Conservation (phyloP, 805 yeast genomes). For the Teunomyces tritomae region DNA sequence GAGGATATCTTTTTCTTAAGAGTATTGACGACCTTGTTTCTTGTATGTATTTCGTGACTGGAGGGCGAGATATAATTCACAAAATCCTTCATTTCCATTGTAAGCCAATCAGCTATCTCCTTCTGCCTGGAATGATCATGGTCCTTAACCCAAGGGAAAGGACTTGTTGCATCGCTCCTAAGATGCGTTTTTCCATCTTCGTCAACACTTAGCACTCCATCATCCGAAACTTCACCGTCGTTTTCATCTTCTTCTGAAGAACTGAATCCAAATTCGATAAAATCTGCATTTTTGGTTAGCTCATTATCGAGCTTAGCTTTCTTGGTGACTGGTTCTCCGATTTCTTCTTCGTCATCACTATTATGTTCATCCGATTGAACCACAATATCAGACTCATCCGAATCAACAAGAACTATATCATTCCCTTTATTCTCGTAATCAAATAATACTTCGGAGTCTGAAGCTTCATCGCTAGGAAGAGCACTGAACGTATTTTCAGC, state of each 20-base stretch:
- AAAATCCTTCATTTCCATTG: conserved; percentile 81
- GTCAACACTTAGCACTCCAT: conserved; percentile 24
- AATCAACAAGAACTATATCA: conserved; percentile 32
- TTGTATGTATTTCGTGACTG: conserved; percentile 59
- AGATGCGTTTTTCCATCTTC: conserved; percentile 13
- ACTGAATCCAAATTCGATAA: conserved; percentile 53
- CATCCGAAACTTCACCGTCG: conserved; percentile 27
- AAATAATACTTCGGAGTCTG: conserved; percentile 25
- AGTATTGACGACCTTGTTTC: conserved; percentile 63
- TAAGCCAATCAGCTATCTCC: conserved; percentile 84
- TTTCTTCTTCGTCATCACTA: conserved; percentile 6
- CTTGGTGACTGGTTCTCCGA: conserved; percentile 7
- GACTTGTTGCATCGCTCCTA: conserved; percentile 24
- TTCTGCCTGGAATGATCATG: conserved; percentile 74
- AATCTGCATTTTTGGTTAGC: conserved; percentile 47
- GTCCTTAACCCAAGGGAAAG: conserved; percentile 74
- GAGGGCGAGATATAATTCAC: conserved; percentile 85
- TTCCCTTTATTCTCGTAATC: conserved; percentile 13
- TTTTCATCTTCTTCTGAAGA: conserved; percentile 39
- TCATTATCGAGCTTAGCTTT: conserved; percentile 27
- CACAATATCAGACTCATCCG: conserved; percentile 21
- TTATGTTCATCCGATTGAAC: conserved; percentile 21
- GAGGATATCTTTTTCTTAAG: conserved; percentile 50
- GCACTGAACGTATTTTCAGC: conserved; percentile 21
- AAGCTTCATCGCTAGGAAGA: conserved; percentile 19